Evolutionary conservation across 2,329 filamentous ascomycete species (phyloP), one percentile per base, ranked within the genome.

Genomic region (Endoconidiophora laricicola): DNA sequence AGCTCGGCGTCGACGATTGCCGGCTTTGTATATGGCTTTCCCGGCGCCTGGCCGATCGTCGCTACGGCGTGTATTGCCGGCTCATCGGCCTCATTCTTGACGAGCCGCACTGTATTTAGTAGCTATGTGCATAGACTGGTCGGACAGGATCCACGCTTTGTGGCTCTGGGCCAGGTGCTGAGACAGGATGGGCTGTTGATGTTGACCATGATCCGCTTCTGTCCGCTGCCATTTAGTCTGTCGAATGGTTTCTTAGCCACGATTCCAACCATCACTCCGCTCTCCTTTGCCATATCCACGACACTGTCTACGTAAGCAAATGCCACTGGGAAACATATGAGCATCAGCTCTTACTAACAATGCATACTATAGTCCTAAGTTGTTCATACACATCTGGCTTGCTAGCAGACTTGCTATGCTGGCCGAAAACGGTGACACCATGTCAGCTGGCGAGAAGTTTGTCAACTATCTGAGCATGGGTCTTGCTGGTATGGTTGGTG

Each of bases 181-280:
- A 86, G 94, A 56, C 81, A 85, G 60, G 91, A 98, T 60, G 91
- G 91, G 1, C 65, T 98, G 47, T 83, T 86, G 59, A 79, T 96
- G 49, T 72, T 98, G 43, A 81, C 86, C 55, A 93, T 91, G 74
- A 91, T 98, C 58, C 78, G 91, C 26, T 74, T 96, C 56, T 96
- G 90, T 60, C 91, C 91, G 2, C 63, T 98, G 54, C 91, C 91
- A 12, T 98, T 94, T 63, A 91, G 84, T 48, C 69, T 96, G 57
- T 88, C 84, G 61, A 98, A 98, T 61, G 91, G 87, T 46, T 94
- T 94, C 54, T 77, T 98, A 50, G 86, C 86, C 26, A 96, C 91
- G 1, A 88, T 98, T 54, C 88, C 88, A 2, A 94, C 83, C 29
- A 85, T 98, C 33, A 74, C 80, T 22, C 83, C 84, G 39, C 63